Percentiles rank a stretch among this genome's conserved stretches.
phyloP scores from a whole-genome alignment of 83 land plant genomes.

The Picea mariana region DNA sequence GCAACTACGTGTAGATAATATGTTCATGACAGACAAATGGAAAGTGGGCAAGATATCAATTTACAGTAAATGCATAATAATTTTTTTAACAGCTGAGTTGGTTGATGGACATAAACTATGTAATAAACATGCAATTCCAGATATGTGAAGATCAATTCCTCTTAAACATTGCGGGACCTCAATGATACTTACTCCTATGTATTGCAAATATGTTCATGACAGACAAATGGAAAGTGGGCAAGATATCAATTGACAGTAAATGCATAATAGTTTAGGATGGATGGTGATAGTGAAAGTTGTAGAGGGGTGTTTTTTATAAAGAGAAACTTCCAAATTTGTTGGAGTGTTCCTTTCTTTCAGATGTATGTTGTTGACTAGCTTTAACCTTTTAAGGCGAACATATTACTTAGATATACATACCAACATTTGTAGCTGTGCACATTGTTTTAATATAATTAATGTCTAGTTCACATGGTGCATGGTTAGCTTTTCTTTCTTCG shows the following conservation, averaged over 20 bases:
- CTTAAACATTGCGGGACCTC: neutral
- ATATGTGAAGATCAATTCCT: neutral
- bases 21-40: neutral
- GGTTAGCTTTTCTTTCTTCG: neutral
- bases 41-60: neutral
- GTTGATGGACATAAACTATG: neutral
- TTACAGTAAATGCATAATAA: neutral
- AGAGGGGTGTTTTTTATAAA: neutral
- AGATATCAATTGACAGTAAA: neutral
- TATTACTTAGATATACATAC: neutral
- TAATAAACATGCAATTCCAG: neutral
- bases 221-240: neutral
- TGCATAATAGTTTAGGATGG: neutral
- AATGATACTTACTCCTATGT: neutral
- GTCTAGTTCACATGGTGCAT: neutral
- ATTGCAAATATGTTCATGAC: neutral
- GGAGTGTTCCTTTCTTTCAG: neutral
- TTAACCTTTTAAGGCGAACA: neutral
- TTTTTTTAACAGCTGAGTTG: neutral
- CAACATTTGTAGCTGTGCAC: no score
- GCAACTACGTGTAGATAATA: neutral
- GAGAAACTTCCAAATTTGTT: neutral
- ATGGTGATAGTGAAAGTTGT: neutral
- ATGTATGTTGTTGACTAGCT: neutral
- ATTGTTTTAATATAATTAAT: no score